Conservation (phyloP, 2,329 filamentous ascomycete species). For the Penicillium occitanis region DNA sequence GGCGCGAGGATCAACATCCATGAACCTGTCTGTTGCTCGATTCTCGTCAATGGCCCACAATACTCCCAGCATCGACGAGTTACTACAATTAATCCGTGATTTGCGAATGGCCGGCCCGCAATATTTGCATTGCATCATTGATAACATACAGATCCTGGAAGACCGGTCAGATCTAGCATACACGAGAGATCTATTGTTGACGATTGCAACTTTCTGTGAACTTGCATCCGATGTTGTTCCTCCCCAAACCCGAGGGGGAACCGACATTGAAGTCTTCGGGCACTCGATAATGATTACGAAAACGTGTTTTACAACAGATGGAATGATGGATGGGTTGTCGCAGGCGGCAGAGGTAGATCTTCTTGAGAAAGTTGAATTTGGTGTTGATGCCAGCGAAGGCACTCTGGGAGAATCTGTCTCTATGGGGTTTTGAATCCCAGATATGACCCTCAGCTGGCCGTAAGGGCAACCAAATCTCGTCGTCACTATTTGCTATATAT, state of each 20-base stretch:
- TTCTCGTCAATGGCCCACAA: neutral
- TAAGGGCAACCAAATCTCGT: neutral
- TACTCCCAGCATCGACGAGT: neutral
- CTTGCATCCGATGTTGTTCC: neutral
- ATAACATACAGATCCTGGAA: neutral
- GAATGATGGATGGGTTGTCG: neutral
- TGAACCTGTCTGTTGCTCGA: neutral
- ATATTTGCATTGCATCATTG: slow-evolving; percentile 1
- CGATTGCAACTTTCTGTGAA: neutral
- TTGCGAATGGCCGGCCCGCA: neutral
- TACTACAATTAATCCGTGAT: neutral
- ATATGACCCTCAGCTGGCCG: neutral
- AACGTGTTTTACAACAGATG: slow-evolving; percentile 2
- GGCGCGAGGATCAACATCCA: neutral
- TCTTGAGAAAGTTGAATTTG: neutral
- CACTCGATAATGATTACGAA: neutral
- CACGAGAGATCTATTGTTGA: slow-evolving; percentile 3
- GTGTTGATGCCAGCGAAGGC: neutral
- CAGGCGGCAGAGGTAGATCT: slow-evolving; percentile 2
- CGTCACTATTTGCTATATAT: neutral
- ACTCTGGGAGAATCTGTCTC: neutral
- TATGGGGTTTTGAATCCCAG: neutral
- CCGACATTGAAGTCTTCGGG: neutral
- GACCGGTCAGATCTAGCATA: neutral
- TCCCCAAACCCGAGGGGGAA: neutral